phyloP scores from a whole-genome alignment of 768 basidiomycete genomes.

The Phanerochaete sordida region DNA sequence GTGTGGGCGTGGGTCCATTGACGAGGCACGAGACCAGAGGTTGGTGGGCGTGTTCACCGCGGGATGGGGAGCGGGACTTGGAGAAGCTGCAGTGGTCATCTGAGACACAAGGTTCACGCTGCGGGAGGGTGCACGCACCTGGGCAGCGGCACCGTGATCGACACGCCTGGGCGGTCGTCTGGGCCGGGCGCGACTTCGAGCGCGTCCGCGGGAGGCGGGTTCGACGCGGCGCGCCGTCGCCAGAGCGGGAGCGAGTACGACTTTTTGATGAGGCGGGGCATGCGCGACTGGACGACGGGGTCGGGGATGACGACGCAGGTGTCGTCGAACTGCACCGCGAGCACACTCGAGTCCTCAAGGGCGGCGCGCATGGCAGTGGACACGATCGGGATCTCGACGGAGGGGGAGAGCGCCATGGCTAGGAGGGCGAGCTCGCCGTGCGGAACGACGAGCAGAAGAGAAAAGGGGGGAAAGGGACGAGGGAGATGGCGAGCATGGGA shows the following conservation, averaged over 20 bases:
- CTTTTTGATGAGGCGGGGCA: slow-evolving; percentile 54
- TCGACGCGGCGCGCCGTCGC: slow-evolving; percentile 36
- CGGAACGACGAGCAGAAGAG: neutral
- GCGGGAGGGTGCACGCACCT: slow-evolving; percentile 39
- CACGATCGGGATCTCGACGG: neutral
- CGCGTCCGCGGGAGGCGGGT: slow-evolving; percentile 17
- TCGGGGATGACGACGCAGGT: slow-evolving; percentile 78
- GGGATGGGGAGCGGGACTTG: slow-evolving; percentile 32
- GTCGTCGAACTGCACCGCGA: slow-evolving; percentile 64
- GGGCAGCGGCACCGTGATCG: slow-evolving; percentile 60
- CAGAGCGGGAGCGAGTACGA: slow-evolving; percentile 70
- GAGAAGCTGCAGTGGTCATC: slow-evolving; percentile 15
- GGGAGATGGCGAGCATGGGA: neutral
- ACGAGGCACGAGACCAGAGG: slow-evolving; percentile 51
- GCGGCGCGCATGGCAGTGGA: neutral
- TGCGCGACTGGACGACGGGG: slow-evolving; percentile 33
- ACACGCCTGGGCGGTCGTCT: slow-evolving; percentile 42
- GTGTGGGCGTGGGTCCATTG: slow-evolving; percentile 30
- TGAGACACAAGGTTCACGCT: neutral
- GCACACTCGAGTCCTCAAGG: slow-evolving; percentile 2
- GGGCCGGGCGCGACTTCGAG: slow-evolving; percentile 12
- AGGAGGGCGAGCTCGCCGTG: neutral
- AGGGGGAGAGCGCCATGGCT: slow-evolving; percentile 1
- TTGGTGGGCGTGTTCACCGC: slow-evolving; percentile 31
- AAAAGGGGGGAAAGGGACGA: neutral